These are phyloP conservation scores for Ophidiomyces ophidiicola DNA, from an alignment of 2,329 filamentous ascomycete species.

Conservation along the genomic window DNA sequence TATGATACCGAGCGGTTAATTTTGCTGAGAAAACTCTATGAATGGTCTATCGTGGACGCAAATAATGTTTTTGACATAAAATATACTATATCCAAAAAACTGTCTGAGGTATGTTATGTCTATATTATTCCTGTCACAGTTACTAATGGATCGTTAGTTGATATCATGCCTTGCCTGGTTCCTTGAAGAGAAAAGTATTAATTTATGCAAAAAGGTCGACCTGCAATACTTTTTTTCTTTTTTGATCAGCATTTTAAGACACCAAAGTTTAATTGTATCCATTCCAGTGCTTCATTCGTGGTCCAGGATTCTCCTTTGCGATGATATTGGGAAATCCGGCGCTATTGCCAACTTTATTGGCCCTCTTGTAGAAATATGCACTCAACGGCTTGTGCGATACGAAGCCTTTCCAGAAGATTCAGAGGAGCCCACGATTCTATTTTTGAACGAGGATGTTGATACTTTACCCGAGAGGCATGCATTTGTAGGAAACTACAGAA, in stretches of 20 bases:
- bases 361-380: conserved; percentile 69
- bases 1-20: conserved; percentile 60
- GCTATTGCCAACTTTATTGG: conserved; percentile 55
- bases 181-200: conserved; percentile 61
- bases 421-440: conserved; percentile 64
- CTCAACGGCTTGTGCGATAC: conserved; percentile 71
- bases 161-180: conserved; percentile 75
- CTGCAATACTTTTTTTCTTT: conserved; percentile 66
- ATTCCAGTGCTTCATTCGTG: conserved; percentile 86
- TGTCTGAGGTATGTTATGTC: conserved; percentile 61
- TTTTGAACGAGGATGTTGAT: conserved; percentile 87
- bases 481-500: conserved; percentile 87
- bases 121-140: background rate
- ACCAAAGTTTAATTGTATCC: conserved; percentile 79
- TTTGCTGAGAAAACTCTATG: conserved; percentile 60
- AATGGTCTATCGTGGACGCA: conserved; percentile 67
- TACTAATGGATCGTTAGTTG: conserved; percentile 50
- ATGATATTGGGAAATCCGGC: conserved; percentile 47
- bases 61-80: conserved; percentile 81
- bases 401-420: conserved; percentile 75
- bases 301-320: conserved; percentile 67
- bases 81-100: conserved; percentile 84
- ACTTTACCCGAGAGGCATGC: conserved; percentile 87
- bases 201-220: conserved; percentile 54
- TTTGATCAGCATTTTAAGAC: conserved; percentile 65